Conservation (phyloP, 495 filamentous ascomycete species). For the Penicillium turbatum region DNA sequence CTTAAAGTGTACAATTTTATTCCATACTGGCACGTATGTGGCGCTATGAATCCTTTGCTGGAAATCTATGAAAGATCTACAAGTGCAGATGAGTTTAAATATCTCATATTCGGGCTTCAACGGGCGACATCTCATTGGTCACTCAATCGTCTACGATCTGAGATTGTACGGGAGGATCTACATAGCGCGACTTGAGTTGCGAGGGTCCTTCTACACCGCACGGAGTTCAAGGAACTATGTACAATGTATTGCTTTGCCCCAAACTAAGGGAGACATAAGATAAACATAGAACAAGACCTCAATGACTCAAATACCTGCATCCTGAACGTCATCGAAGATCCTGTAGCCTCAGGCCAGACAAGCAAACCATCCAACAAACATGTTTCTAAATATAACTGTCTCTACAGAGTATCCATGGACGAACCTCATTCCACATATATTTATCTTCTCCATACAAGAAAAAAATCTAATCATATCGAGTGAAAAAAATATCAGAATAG, state of each 20-base stretch:
- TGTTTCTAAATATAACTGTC: constrained; percentile 6
- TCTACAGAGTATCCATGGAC: not conserved
- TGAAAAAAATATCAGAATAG: not conserved
- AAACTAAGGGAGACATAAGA: too few species aligned
- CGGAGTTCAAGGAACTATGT: too few species aligned
- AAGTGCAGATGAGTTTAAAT: not conserved
- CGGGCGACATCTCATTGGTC: not conserved
- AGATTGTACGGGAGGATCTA: constrained; percentile 4
- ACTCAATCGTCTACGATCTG: constrained; percentile 2
- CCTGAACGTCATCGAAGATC: not conserved
- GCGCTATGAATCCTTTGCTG: not conserved
- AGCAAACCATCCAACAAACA: not conserved
- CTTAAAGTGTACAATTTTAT: not conserved
- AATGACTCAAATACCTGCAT: not conserved
- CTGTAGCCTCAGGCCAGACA: not conserved
- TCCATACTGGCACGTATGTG: not conserved
- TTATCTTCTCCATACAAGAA: not conserved
- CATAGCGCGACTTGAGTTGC: not conserved
- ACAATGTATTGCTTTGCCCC: too few species aligned
- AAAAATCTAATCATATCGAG: not conserved
- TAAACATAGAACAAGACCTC: too few species aligned
- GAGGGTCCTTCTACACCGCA: too few species aligned
- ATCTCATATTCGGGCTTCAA: not conserved
- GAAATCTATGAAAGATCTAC: not conserved
- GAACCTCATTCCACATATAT: not conserved